phyloP scores from a whole-genome alignment of 2,329 filamentous ascomycete species.

The Metarhizium album region DNA sequence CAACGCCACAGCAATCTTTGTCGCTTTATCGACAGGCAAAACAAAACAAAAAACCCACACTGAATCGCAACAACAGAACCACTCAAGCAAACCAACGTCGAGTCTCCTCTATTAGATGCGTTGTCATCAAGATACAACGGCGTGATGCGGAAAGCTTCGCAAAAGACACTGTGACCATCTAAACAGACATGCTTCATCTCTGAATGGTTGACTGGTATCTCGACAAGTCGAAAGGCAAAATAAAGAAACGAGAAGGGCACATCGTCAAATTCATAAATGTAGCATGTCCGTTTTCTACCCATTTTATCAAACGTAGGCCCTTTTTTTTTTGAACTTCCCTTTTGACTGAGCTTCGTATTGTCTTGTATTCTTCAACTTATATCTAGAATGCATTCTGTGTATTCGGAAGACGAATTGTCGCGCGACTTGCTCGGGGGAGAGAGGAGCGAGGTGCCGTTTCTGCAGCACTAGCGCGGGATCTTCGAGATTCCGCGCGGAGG shows the following conservation, averaged over 20 bases:
- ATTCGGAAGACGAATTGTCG: constrained; percentile 7
- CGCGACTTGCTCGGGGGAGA: constrained; percentile 1
- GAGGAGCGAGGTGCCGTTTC: background rate
- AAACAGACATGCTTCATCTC: background rate
- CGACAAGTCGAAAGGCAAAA: background rate
- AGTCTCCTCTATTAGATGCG: background rate
- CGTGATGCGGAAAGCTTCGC: background rate
- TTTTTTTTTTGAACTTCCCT: background rate
- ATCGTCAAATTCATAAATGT: constrained; percentile 3
- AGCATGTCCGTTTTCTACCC: background rate
- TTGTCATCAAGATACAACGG: constrained; percentile 1
- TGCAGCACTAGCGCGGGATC: background rate
- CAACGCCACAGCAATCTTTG: background rate
- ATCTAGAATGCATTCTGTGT: constrained; percentile 6
- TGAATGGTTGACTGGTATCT: background rate
- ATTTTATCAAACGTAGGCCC: background rate
- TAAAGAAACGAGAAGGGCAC: background rate
- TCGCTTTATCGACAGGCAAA: background rate
- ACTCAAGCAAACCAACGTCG: background rate
- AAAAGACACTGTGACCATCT: background rate
- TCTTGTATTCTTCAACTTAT: background rate
- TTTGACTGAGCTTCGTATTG: background rate
- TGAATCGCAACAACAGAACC: too few species aligned
- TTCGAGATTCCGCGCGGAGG: constrained; percentile 2
- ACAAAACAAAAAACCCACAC: background rate